Evolutionary conservation across 1,284 basidiomycete genomes (phyloP).

Genomic region (Cutaneotrichosporon cavernicola): DNA sequence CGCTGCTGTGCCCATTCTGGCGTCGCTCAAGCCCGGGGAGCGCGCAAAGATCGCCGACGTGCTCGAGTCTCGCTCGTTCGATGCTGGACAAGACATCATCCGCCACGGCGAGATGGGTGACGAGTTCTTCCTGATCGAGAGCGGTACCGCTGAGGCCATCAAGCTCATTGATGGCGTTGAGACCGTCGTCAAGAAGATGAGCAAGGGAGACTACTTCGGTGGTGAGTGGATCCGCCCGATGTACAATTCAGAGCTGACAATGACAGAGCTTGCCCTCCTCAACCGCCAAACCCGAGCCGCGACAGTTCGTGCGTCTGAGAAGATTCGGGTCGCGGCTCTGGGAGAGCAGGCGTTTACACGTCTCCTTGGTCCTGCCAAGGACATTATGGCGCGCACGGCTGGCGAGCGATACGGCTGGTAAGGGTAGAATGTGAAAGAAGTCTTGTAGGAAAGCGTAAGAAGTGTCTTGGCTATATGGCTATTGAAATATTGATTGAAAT

Average conservation of each 20-base stretch:
- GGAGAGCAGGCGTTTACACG: constrained; percentile 93
- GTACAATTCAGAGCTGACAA: neutral
- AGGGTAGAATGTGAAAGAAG: neutral
- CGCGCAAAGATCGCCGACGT: constrained; percentile 97
- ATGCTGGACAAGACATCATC: constrained; percentile 82
- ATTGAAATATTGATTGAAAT: neutral
- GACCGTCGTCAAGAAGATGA: constrained; percentile 69
- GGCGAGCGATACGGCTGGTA: constrained; percentile 50
- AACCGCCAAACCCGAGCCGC: constrained; percentile 85
- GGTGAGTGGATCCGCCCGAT: constrained; percentile 59
- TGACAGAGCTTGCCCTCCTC: constrained; percentile 74
- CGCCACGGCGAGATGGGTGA: constrained; percentile 91
- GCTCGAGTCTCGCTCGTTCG: constrained; percentile 76
- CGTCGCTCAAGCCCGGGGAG: constrained; percentile 79
- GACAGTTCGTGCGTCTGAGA: constrained; percentile 78
- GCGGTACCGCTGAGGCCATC: constrained; percentile 82
- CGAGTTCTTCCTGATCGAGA: constrained; percentile 96
- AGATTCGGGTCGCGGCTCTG: constrained; percentile 86
- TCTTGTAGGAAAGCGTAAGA: constrained; percentile 1
- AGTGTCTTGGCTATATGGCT: neutral
- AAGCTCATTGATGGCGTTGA: constrained; percentile 70
- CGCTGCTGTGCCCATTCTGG: constrained; percentile 82
- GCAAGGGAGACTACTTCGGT: constrained; percentile 96
- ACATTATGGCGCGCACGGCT: constrained; percentile 54
- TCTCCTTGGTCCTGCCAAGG: constrained; percentile 72